Evolutionary conservation across 106 monocot genomes (phyloP).

Genomic region (Allium sativum): DNA sequence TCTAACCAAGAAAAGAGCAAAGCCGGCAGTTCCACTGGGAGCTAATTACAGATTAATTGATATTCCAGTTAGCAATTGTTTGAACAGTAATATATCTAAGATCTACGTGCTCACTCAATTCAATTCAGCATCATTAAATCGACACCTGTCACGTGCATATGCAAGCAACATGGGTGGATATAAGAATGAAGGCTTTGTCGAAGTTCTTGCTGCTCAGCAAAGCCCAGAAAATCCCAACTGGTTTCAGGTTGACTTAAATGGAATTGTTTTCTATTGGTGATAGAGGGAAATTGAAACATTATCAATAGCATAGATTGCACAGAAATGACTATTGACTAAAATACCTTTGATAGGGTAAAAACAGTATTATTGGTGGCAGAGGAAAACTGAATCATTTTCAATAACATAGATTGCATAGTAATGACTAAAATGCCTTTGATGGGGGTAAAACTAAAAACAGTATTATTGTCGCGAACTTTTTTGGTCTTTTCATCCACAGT

Average conservation of each 20-base stretch:
- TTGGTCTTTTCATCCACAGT: too few species aligned
- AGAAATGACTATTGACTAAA: too few species aligned
- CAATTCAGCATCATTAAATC: constrained; percentile 97
- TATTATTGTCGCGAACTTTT: too few species aligned
- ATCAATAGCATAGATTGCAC: too few species aligned
- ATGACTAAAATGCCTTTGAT: too few species aligned
- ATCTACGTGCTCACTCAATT: constrained; percentile 97
- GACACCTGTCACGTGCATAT: constrained; percentile 92
- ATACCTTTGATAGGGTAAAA: too few species aligned
- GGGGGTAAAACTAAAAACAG: too few species aligned
- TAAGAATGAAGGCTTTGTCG: constrained; percentile 95
- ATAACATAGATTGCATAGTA: too few species aligned
- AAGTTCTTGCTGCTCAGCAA: constrained; percentile 97
- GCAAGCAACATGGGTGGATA: constrained; percentile 84
- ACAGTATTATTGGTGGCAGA: too few species aligned
- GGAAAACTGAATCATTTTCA: too few species aligned
- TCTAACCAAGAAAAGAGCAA: constrained; percentile 93
- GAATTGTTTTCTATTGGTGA: too few species aligned
- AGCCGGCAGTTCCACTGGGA: constrained; percentile 92
- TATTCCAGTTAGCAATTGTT: constrained; percentile 96
- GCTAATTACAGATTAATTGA: constrained; percentile 95
- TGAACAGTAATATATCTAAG: constrained; percentile 93
- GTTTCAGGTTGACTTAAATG: constrained; percentile 68
- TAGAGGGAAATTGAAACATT: too few species aligned
- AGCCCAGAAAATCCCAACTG: constrained; percentile 98